Base-by-base conservation (phyloP, 2,329 filamentous ascomycete genomes). In the Colletotrichum echinochloae region DNA sequence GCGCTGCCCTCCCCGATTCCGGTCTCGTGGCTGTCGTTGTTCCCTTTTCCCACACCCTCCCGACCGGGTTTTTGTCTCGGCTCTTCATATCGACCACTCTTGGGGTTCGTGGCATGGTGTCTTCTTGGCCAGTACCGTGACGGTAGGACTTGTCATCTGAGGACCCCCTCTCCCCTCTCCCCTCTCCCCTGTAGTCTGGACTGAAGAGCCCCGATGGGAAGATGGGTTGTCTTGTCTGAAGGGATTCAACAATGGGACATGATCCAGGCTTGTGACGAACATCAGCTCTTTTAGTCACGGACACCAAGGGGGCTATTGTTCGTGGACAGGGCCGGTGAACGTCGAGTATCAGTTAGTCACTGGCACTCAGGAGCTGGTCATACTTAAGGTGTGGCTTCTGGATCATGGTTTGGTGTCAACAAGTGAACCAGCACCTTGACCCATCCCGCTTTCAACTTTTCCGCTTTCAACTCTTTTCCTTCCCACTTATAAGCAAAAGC, bases 41-140 rank as follows among this genome's bases (percentile, higher is more conserved):
- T 26, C 54, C 44, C 23, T 52, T 52, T 41, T 28, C 57, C 46
- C 64, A 59, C 66, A 66, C 65, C 66, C 64, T 68, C 46, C 48
- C 23, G 41, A 26, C 37, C 68, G 68, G 68, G 52, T 59, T 59
- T 59, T 68, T 71, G 68, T 71, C 68, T 71, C 68, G 64, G 68
- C 68, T 71, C 68, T 71, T 68, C 37, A 48, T 71, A 48, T 70
- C 41, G 35, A 28, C n/a, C 51, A 18, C 63, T 61, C 35, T 44
- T 14, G 60, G 52, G 33, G 1, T 35, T n/a, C 26, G 56, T 66
- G 55, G 62, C 20, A 59, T 59, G 57, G 51, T 33, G 62, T 55
- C 57, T 56, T n/a, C 35, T 26, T n/a, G 23, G 23, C 30, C 11
- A 51, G 63, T 30, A 37, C 46, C 57, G 68, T 63, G 35, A 68